phyloP scores from a whole-genome alignment of 73 alveolate genomes.

The Paramecium caudatum region DNA sequence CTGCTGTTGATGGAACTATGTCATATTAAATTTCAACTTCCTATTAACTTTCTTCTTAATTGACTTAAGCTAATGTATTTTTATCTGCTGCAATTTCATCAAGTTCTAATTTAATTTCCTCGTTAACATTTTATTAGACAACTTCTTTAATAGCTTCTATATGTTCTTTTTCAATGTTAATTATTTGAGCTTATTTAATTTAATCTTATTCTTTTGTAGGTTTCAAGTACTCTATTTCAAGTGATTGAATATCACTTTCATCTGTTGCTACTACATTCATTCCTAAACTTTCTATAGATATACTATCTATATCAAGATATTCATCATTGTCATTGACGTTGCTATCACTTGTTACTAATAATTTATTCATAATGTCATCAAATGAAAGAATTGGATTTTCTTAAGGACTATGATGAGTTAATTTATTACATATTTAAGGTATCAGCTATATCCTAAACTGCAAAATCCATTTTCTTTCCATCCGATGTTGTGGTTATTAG shows the following conservation, averaged over 20 bases:
- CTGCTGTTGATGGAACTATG: not conserved
- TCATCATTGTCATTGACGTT: not conserved
- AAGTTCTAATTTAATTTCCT: not conserved
- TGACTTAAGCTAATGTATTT: not conserved
- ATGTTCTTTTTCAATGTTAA: not conserved
- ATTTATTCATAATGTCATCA: conserved; percentile 9
- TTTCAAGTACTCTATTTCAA: not conserved
- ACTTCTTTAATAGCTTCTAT: not conserved
- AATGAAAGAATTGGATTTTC: conserved; percentile 1
- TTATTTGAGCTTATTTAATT: not conserved
- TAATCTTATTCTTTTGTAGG: not conserved
- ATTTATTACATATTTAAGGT: not conserved
- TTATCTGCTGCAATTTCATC: not conserved
- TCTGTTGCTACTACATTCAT: not conserved
- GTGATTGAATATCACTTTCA: not conserved
- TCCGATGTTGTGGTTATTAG: not conserved
- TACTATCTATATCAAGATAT: conserved; percentile 11
- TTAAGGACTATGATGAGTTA: not conserved
- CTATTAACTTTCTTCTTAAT: not conserved
- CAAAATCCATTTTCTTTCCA: not conserved
- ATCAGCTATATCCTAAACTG: conserved; percentile 3
- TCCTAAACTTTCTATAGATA: conserved; percentile 7
- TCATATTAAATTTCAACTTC: not conserved
- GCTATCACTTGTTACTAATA: not conserved
- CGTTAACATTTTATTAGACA: not conserved